Conservation (phyloP, 2,329 filamentous ascomycete species). For the Cladosporium sp. region DNA sequence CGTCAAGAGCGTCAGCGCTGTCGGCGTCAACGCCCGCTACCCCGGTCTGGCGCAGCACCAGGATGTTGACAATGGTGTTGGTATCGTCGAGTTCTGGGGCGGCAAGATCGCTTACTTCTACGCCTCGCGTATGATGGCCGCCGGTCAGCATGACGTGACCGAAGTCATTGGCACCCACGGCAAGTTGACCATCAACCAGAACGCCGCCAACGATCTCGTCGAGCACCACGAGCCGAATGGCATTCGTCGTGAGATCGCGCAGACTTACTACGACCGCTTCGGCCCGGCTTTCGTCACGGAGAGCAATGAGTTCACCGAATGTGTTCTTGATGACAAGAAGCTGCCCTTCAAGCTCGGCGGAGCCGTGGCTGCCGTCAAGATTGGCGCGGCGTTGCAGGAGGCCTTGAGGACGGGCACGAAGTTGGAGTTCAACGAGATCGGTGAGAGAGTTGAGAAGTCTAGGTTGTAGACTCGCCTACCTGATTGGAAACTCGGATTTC, state of each 20-base stretch:
- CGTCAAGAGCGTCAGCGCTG: slow-evolving; percentile 31
- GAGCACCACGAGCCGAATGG: slow-evolving; percentile 31
- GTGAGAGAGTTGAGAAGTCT: slow-evolving; percentile 15
- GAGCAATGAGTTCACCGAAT: slow-evolving; percentile 36
- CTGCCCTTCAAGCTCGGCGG: slow-evolving; percentile 34
- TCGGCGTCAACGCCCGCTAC: slow-evolving; percentile 30
- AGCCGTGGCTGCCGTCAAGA: slow-evolving; percentile 35
- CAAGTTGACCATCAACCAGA: slow-evolving; percentile 34
- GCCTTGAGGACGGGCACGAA: slow-evolving; percentile 52
- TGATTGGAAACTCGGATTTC: too few relatives aligned
- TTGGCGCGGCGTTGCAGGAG: slow-evolving; percentile 52
- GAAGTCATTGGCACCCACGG: slow-evolving; percentile 41
- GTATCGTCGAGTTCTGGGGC: slow-evolving; percentile 42
- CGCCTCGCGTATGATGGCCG: slow-evolving; percentile 39
- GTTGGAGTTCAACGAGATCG: slow-evolving; percentile 41
- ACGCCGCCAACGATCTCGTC: slow-evolving; percentile 30
- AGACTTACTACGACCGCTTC: slow-evolving; percentile 38
- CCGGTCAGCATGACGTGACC: slow-evolving; percentile 42
- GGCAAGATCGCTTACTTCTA: slow-evolving; percentile 45
- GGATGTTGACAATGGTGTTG: slow-evolving; percentile 44
- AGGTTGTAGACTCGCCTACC: neutral
- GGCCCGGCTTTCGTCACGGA: slow-evolving; percentile 39
- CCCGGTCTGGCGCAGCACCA: slow-evolving; percentile 35
- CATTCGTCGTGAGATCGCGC: slow-evolving; percentile 35
- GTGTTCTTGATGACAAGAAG: slow-evolving; percentile 34